These are phyloP conservation scores for Pleurotus tuber-regium DNA, from an alignment of 768 basidiomycete species.

Conservation along the genomic window DNA sequence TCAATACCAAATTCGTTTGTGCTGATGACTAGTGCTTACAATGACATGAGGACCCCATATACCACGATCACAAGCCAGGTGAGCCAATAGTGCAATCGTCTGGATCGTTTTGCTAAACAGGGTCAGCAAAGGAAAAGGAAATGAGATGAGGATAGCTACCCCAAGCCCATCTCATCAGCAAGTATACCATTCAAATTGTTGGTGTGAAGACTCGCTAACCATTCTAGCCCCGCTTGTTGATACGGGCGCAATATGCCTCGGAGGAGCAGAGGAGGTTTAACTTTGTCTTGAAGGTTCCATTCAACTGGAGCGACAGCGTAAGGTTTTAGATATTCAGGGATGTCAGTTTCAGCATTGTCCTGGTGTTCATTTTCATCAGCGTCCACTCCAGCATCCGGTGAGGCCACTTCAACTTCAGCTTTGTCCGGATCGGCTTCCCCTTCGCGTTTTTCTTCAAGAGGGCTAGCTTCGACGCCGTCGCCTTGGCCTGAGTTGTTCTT, in stretches of 20 bases:
- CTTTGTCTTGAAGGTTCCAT: constrained; percentile 57
- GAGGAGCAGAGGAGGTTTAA: constrained; percentile 70
- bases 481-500: too few species aligned
- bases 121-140: constrained; percentile 6
- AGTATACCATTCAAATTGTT: constrained; percentile 82
- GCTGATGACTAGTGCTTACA: constrained; percentile 31
- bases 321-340: constrained; percentile 59
- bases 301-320: constrained; percentile 72
- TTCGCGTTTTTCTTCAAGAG: too few species aligned
- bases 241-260: constrained; percentile 90
- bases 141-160: constrained; percentile 47
- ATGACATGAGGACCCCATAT: constrained; percentile 95
- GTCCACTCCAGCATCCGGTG: constrained; percentile 33
- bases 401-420: not conserved
- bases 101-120: constrained; percentile 86
- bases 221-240: constrained; percentile 90
- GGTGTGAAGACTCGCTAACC: constrained; percentile 85
- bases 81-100: constrained; percentile 90
- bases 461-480: too few species aligned
- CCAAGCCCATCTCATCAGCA: constrained; percentile 94
- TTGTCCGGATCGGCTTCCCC: not conserved
- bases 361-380: constrained; percentile 31
- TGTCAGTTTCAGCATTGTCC: constrained; percentile 26
- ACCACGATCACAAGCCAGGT: constrained; percentile 86
- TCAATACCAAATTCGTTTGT: constrained; percentile 16